phyloP scores from a whole-genome alignment of 176 grass and related monocot species.

The Secale cereale region DNA sequence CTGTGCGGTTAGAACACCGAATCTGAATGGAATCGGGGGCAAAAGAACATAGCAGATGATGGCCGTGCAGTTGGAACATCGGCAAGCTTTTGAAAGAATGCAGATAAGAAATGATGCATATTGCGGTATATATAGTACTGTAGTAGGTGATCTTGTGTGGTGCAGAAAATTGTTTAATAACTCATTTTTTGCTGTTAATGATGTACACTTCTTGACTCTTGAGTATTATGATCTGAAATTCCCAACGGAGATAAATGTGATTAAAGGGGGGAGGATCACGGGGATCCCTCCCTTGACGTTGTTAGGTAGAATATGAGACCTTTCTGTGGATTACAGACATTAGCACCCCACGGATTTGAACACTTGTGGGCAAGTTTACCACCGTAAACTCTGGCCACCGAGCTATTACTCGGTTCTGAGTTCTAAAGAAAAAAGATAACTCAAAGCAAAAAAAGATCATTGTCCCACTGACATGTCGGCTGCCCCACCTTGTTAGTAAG shows the following conservation, averaged over 20 bases:
- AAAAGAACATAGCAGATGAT: background rate
- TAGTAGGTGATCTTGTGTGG: background rate
- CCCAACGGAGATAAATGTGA: background rate
- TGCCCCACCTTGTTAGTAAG: background rate
- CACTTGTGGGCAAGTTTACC: background rate
- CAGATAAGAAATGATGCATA: background rate
- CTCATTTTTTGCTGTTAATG: background rate
- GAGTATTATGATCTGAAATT: background rate
- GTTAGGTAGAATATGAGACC: background rate
- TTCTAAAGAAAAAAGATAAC: background rate
- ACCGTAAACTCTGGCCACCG: background rate
- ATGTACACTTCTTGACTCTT: background rate
- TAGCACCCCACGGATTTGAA: background rate
- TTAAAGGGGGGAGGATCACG: background rate
- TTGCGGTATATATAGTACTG: background rate
- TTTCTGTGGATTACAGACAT: background rate
- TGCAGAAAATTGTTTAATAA: background rate
- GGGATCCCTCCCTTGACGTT: background rate
- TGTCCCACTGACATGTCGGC: background rate
- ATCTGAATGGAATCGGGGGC: background rate
- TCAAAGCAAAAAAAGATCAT: background rate
- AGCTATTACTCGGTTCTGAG: background rate
- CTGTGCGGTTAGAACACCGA: background rate
- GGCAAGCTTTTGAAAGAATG: background rate
- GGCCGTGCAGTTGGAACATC: background rate